Conservation (phyloP, 352 stramenopile species). For the Aphanomyces stellatus region DNA sequence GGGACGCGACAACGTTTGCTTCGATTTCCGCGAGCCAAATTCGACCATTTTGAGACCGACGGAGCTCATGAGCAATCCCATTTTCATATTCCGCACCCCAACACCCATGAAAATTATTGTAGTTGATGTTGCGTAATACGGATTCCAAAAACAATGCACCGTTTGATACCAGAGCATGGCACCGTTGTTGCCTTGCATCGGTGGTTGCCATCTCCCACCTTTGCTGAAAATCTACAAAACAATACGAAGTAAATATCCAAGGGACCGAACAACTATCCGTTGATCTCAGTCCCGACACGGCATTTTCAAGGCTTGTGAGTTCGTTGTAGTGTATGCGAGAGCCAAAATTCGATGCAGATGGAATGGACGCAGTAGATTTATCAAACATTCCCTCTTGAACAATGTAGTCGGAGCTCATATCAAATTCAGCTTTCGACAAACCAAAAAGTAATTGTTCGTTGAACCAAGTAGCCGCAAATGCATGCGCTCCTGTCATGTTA, state of each 20-base stretch:
- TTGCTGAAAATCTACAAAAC: background rate
- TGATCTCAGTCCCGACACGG: background rate
- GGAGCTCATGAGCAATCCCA: background rate
- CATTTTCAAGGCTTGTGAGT: background rate
- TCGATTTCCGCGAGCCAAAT: background rate
- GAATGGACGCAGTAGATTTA: background rate
- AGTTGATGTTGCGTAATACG: background rate
- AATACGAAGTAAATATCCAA: slow-evolving; percentile 5
- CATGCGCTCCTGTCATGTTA: background rate
- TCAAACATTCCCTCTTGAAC: background rate
- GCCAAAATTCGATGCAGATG: background rate
- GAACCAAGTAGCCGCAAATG: background rate
- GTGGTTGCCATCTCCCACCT: background rate
- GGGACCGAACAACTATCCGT: background rate
- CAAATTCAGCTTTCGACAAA: background rate
- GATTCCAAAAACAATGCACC: background rate
- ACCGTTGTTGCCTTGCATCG: background rate
- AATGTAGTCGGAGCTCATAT: background rate
- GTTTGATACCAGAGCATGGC: background rate
- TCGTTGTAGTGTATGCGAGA: background rate
- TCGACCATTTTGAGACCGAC: background rate
- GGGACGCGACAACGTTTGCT: background rate
- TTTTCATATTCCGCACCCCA: background rate
- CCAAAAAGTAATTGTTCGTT: background rate
- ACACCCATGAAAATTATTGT: background rate